Percentiles rank a stretch among this genome's conserved stretches.
These are phyloP conservation scores for Daphne laureola DNA, from an alignment of 441 rosid genomes.

Conservation along the genomic window DNA sequence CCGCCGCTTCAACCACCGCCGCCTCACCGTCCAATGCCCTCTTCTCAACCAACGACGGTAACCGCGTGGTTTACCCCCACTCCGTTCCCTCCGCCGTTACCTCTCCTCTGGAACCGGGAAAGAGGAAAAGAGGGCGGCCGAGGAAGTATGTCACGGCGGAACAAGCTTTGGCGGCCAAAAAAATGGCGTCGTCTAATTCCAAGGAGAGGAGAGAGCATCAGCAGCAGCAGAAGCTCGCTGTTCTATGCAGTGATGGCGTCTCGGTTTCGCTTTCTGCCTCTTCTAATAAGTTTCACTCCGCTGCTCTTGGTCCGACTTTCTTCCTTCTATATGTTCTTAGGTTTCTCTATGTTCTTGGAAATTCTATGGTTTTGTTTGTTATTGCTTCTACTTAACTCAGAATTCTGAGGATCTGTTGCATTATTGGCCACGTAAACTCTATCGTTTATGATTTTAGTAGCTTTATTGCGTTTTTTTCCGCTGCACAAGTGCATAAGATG, in stretches of 20 bases:
- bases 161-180: conserved; percentile 78
- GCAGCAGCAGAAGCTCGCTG: conserved; percentile 22
- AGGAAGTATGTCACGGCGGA: conserved; percentile 85
- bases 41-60: conserved; percentile 22
- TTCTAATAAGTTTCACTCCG: conserved; percentile 42
- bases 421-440: background rate
- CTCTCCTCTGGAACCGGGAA: conserved; percentile 37
- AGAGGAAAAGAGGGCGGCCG: conserved; percentile 77
- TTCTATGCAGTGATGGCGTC: conserved; percentile 24
- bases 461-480: background rate
- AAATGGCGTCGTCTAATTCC: conserved; percentile 46
- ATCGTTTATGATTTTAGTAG: conserved; percentile 6
- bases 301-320: conserved; percentile 33
- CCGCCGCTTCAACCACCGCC: conserved; percentile 23
- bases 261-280: conserved; percentile 31
- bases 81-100: conserved; percentile 57
- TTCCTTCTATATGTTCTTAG: too few species aligned
- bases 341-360: background rate
- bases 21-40: conserved; percentile 37
- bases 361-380: background rate
- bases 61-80: conserved; percentile 51
- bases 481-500: too few species aligned
- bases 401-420: background rate
- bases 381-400: background rate
- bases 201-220: conserved; percentile 39